Percentiles rank a stretch among this genome's conserved stretches.
phyloP scores from a whole-genome alignment of 2,329 filamentous ascomycete species.

The Apiospora aurea region DNA sequence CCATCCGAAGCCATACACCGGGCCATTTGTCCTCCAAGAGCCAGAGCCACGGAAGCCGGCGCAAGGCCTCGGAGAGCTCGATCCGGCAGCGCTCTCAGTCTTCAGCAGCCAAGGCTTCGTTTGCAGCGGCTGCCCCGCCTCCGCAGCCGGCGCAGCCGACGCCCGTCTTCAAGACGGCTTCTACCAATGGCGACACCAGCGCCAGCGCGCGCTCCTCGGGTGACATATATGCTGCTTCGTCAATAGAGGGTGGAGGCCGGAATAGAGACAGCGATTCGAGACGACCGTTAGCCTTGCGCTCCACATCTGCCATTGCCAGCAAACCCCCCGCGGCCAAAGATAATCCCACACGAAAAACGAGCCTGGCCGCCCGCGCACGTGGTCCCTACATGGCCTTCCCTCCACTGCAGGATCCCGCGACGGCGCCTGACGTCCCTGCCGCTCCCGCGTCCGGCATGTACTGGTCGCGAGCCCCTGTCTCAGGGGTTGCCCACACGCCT shows the following conservation, averaged over 20 bases:
- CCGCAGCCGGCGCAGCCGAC: constrained; percentile 31
- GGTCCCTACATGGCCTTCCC: constrained; percentile 60
- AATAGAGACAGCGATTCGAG: constrained; percentile 42
- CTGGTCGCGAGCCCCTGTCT: constrained; percentile 72
- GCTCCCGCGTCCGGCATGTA: constrained; percentile 77
- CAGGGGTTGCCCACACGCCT: constrained; percentile 65
- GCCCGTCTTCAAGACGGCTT: constrained; percentile 29
- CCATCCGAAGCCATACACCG: constrained; percentile 66
- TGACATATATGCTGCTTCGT: constrained; percentile 33
- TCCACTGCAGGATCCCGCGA: constrained; percentile 61
- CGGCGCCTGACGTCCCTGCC: constrained; percentile 65
- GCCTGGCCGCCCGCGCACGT: constrained; percentile 39
- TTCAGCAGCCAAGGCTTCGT: constrained; percentile 42
- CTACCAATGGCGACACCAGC: constrained; percentile 33
- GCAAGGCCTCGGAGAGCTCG: constrained; percentile 59
- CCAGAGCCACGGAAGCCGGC: constrained; percentile 49
- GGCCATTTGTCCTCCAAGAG: constrained; percentile 67
- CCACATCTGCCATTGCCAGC: constrained; percentile 59
- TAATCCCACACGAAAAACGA: constrained; percentile 32
- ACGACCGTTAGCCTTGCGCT: constrained; percentile 56
- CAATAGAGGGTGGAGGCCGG: constrained; percentile 34
- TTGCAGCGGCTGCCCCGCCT: constrained; percentile 39
- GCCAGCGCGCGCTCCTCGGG: constrained; percentile 35
- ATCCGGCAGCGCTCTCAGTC: constrained; percentile 64
- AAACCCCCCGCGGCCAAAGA: constrained; percentile 35